Evolutionary conservation across 2,329 filamentous ascomycete species (phyloP), one percentile per base, ranked within the genome.

Genomic region (Zasmidium angulare): DNA sequence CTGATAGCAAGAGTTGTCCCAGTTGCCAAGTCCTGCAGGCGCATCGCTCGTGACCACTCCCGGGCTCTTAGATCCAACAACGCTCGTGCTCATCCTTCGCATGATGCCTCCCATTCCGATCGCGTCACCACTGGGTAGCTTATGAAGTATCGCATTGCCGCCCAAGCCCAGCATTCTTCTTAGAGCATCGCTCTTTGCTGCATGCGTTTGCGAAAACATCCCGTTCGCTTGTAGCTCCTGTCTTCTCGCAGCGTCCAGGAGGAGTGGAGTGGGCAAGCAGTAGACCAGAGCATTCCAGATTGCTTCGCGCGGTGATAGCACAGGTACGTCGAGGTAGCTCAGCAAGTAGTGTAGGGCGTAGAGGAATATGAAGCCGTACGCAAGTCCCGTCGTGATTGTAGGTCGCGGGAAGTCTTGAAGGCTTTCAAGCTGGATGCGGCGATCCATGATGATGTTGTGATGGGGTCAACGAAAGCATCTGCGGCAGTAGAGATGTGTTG

Each of bases 1-100:
- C 75, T 98, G 95, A 74, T 96, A 99, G 79, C 95, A 98, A 1
- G 92, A 96, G 73, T 97, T 96, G 78, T 96, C 91, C 78, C 87
- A 88, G 73, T 99, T 99, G 10, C 91, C 91, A 55, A 98, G 78
- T 0, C 95, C 95, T 1, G 79, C 72, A 14, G 80, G 80, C 12
- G 71, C 74, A 58, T 74, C 69, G 11, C 69, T 70, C n/a, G 60
- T 64, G 19, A 60, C 53, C 1, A 56, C 52, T 7, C 14, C 6
- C n/a, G 57, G 68, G 50, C 64, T 68, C 2, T 64, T 64, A 23
- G 64, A 40, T 46, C 59, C 57, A 3, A 58, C 24, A 2, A 50
- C 63, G 20, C 40, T 47, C 51, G 51, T 56, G 40, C 70, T 70
- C 46, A 69, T 58, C 31, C 65, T 59, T 36, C 72, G 60, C 50